Evolutionary conservation across 257 asterid species (phyloP), one percentile per base, ranked within the genome.

Genomic region (Linaria vulgaris): DNA sequence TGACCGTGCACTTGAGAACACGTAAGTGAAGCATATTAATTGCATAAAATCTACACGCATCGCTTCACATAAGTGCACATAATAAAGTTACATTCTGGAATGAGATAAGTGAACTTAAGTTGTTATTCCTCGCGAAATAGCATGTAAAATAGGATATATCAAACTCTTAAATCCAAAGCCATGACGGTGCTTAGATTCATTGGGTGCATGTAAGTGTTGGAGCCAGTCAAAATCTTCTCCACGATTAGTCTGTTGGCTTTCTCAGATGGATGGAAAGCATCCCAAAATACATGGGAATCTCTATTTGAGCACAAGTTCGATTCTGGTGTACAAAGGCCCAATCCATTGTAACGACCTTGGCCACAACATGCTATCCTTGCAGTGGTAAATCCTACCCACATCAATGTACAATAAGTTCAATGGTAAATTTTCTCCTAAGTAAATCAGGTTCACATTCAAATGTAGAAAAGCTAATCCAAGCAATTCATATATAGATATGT

Each of bases 351-450:
- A 24, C 83, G 90, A 17, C 96, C 96, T 76, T 88, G 95, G 14
- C 96, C 96, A 55, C 95, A 88, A 9, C 96, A 88, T 7, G 95
- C 96, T 44, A 86, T 34, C 69, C 86, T 84, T 27, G 92, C 82
- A n/a, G 96, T 82, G 10, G 77, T 71, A 63, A 88, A 88, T 14
- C 96, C 96, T 85, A 76, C 31, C 12, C 60, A 37, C 37, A 23
- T 11, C 49, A 68, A 22, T n/a, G 46, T 41, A 41, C n/a, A 58
- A 12, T 19, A 8, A n/a, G n/a, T n/a, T n/a, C n/a, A n/a, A n/a
- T n/a, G n/a, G n/a, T n/a, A n/a, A n/a, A n/a, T n/a, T n/a, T n/a
- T n/a, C n/a, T n/a, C n/a, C n/a, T n/a, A n/a, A n/a, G n/a, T 3
- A 30, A 30, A 6, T 2, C 6, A 30, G 6, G 6, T 30, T 30